Conservation (phyloP, 805 yeast genomes). For the Candida lessepsii region DNA sequence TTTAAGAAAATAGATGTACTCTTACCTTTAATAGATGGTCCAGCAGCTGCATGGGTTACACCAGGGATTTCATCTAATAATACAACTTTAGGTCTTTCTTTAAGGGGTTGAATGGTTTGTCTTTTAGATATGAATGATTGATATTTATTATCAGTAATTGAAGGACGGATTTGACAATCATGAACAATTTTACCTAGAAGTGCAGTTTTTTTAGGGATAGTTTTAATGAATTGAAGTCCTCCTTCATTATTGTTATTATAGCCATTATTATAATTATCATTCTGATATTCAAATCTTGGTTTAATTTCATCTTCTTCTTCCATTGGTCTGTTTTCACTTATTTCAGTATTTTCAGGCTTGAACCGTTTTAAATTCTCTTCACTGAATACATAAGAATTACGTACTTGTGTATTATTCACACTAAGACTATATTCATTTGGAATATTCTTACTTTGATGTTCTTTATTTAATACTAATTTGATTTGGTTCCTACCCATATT, state of each 20-base stretch:
- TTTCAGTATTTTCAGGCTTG: slow-evolving; percentile 37
- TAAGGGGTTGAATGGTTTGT: slow-evolving; percentile 50
- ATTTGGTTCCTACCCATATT: slow-evolving; percentile 35
- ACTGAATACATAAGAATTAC: slow-evolving; percentile 82
- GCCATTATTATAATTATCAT: slow-evolving; percentile 9
- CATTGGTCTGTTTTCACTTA: slow-evolving; percentile 13
- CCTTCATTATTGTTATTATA: slow-evolving; percentile 22
- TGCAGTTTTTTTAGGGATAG: slow-evolving; percentile 86
- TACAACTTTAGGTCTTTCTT: slow-evolving; percentile 62
- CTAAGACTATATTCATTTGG: slow-evolving; percentile 85
- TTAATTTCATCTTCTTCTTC: slow-evolving; percentile 13
- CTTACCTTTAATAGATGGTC: slow-evolving; percentile 71
- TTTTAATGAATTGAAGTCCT: slow-evolving; percentile 73
- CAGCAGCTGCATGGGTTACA: slow-evolving; percentile 80
- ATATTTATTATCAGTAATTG: slow-evolving; percentile 70
- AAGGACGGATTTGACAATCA: slow-evolving; percentile 87
- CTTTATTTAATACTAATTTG: slow-evolving; percentile 50
- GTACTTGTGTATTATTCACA: slow-evolving; percentile 74
- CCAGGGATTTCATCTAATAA: slow-evolving; percentile 81
- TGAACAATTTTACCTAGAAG: slow-evolving; percentile 85
- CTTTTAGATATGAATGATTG: slow-evolving; percentile 51
- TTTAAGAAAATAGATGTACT: slow-evolving; percentile 63
- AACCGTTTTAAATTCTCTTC: slow-evolving; percentile 75
- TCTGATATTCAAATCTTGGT: slow-evolving; percentile 3
- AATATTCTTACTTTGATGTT: slow-evolving; percentile 34